A percentile compares a stretch with the other conserved stretches of the same genome.
Evolutionary conservation across 345 rosid species (phyloP).

Genomic region (Balakata baccata): DNA sequence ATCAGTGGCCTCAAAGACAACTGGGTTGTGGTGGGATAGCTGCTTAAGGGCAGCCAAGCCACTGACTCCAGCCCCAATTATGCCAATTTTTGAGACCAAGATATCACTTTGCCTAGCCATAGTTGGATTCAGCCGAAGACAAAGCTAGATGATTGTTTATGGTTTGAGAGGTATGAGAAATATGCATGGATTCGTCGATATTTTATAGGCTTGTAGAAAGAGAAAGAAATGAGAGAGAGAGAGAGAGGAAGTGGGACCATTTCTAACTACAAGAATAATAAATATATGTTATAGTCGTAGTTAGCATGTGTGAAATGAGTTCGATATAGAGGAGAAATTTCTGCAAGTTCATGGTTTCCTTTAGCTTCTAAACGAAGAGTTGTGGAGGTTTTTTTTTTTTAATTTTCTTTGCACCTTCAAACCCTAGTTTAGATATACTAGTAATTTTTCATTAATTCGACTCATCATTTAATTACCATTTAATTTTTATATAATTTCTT

Average conservation of each 20-base stretch:
- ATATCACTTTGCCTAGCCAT: conserved; percentile 29
- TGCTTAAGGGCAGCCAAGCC: conserved; percentile 80
- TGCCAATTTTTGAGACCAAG: conserved; percentile 54
- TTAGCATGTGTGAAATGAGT: conserved; percentile 1
- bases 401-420: conserved; percentile 33
- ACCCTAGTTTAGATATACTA: not conserved
- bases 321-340: conserved; percentile 11
- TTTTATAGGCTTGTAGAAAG: conserved; percentile 41
- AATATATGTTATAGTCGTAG: too few species aligned
- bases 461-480: too few species aligned
- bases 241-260: conserved; percentile 4
- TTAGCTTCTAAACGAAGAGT: not conserved
- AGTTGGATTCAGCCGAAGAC: too few species aligned
- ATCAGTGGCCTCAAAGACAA: conserved; percentile 72
- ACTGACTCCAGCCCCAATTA: conserved; percentile 86
- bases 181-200: conserved; percentile 7
- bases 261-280: not conserved
- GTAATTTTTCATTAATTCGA: too few species aligned
- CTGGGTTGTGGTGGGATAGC: conserved; percentile 56
- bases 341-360: conserved; percentile 1
- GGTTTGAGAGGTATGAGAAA: not conserved
- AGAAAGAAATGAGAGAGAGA: conserved; percentile 21
- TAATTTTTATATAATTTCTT: too few species aligned
- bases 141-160: not conserved
- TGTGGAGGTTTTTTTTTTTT: not conserved